Percentiles rank a stretch among this genome's conserved stretches.
These are phyloP conservation scores for Hypoxylon sp. DNA, from an alignment of 2,329 filamentous ascomycete genomes.

Conservation along the genomic window DNA sequence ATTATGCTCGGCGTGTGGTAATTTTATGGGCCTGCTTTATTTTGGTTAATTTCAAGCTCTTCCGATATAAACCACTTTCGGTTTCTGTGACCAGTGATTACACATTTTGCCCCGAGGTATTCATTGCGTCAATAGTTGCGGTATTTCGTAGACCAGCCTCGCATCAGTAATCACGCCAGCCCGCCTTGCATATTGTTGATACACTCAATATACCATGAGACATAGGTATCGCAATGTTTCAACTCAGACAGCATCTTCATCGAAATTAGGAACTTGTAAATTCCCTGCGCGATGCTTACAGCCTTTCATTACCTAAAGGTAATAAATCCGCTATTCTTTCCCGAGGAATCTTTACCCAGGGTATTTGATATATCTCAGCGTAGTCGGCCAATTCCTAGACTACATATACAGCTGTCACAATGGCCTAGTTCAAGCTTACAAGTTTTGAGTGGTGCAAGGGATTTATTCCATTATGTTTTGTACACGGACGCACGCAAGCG, in stretches of 20 bases:
- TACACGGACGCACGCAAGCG: conserved; percentile 32
- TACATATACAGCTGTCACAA: neutral
- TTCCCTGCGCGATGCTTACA: neutral
- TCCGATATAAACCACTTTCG: neutral
- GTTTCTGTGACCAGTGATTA: neutral
- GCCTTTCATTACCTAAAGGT: neutral
- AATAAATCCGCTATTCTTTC: neutral
- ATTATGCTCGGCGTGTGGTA: conserved; percentile 29
- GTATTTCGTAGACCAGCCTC: neutral
- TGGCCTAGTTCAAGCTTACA: neutral
- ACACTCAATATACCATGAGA: neutral
- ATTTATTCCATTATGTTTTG: conserved; percentile 46
- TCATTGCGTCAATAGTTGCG: neutral
- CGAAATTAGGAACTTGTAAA: too few relatives aligned
- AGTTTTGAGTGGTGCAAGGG: conserved; percentile 40
- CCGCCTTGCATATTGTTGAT: neutral
- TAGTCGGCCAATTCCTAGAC: neutral
- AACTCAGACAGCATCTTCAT: too few relatives aligned
- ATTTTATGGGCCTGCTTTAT: conserved; percentile 20
- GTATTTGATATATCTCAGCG: neutral
- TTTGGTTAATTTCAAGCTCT: conserved; percentile 5
- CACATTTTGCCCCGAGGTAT: neutral
- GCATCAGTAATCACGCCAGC: neutral
- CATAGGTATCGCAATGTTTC: too few relatives aligned
- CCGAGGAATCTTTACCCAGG: neutral